phyloP scores from a whole-genome alignment of 2,329 filamentous ascomycete species.

The Trichophyton mentagrophytes region DNA sequence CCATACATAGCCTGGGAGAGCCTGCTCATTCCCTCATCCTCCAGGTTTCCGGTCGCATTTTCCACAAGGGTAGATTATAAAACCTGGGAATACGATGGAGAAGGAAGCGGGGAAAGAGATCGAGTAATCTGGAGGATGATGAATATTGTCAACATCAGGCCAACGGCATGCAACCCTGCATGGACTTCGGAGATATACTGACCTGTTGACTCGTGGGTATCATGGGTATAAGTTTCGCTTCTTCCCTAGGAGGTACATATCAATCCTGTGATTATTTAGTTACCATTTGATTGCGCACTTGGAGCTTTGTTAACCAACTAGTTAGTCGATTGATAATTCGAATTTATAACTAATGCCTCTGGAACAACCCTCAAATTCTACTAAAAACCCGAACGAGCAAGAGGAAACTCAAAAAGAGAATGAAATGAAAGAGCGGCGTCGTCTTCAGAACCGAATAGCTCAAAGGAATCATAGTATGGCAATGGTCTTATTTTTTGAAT shows the following conservation, averaged over 20 bases:
- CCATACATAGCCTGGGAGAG: too few species aligned
- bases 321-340: too few species aligned
- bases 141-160: too few species aligned
- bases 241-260: not conserved
- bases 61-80: not conserved
- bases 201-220: too few species aligned
- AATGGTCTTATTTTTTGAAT: too few species aligned
- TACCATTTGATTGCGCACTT: not conserved
- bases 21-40: too few species aligned
- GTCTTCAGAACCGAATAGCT: conserved; percentile 2
- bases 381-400: not conserved
- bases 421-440: not conserved
- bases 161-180: not conserved
- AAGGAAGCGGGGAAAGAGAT: not conserved
- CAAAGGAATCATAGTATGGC: conserved; percentile 4
- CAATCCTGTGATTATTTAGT: not conserved
- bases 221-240: not conserved
- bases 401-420: not conserved
- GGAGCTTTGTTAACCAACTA: too few species aligned
- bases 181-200: not conserved
- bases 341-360: too few species aligned
- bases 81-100: not conserved
- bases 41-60: too few species aligned
- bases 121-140: not conserved
- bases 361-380: not conserved